Evolutionary conservation across 2,329 filamentous ascomycete species (phyloP).

Genomic region (Cercospora berteroae): DNA sequence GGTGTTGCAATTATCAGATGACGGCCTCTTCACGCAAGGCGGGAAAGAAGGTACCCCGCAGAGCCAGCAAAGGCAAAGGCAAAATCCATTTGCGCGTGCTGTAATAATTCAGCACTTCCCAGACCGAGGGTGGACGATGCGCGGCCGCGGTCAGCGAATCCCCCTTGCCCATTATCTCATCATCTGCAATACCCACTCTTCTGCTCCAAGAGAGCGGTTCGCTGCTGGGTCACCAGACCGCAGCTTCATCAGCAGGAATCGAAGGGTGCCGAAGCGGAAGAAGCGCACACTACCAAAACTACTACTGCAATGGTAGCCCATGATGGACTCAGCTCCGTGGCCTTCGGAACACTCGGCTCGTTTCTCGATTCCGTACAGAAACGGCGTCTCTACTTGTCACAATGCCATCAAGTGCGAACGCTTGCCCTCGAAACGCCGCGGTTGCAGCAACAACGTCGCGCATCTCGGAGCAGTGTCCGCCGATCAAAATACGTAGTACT

Average conservation of each 20-base stretch:
- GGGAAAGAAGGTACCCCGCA: conserved; percentile 1
- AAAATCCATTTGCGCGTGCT: background rate
- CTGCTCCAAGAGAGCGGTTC: background rate
- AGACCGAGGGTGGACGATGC: background rate
- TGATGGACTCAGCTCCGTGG: conserved; percentile 1
- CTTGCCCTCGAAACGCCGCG: background rate
- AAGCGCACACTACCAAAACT: background rate
- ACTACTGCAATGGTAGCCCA: background rate
- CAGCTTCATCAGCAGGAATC: background rate
- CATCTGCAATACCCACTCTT: background rate
- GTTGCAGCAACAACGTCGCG: background rate
- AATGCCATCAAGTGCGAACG: background rate
- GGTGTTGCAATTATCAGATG: conserved; percentile 1
- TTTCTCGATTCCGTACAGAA: background rate
- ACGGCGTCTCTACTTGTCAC: background rate
- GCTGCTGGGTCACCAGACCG: background rate
- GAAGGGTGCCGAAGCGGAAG: background rate
- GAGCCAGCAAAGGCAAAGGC: background rate
- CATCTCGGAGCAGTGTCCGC: background rate
- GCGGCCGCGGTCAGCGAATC: background rate
- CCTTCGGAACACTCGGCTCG: background rate
- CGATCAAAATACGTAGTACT: background rate
- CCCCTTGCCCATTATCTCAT: background rate
- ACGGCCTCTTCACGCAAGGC: conserved; percentile 1
- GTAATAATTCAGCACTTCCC: background rate